These are phyloP conservation scores for Polychytrium aggregatum DNA, from an alignment of 192 early-diverging fungal species.

Conservation along the genomic window DNA sequence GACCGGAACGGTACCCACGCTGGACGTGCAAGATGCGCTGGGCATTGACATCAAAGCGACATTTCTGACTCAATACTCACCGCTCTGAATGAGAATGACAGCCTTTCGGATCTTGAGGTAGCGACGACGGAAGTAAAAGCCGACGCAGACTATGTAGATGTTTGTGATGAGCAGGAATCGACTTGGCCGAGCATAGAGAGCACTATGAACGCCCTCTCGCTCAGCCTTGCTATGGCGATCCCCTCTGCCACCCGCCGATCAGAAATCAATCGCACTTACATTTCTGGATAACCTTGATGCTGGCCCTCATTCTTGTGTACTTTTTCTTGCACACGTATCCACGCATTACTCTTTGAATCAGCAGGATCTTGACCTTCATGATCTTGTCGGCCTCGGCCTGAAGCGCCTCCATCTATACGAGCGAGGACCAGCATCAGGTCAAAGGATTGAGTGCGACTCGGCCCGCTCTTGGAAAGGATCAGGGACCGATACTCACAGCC, in stretches of 20 bases:
- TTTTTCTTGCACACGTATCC: conserved; percentile 27
- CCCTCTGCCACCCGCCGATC: no score
- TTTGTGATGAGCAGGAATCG: no score
- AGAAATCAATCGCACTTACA: conserved; percentile 12
- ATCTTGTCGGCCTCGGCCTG: conserved; percentile 19
- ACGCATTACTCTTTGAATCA: conserved; percentile 27
- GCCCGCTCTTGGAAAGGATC: not conserved
- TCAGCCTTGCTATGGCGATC: conserved; percentile 4
- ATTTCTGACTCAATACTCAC: no score
- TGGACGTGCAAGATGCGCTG: no score
- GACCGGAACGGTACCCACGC: no score
- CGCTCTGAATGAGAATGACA: conserved; percentile 39
- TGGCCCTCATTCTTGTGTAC: conserved; percentile 20
- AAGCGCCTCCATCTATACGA: conserved; percentile 11
- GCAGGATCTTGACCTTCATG: conserved; percentile 24
- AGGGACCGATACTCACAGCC: conserved; percentile 12
- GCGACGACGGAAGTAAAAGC: conserved; percentile 22
- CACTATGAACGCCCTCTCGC: not conserved
- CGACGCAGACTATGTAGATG: no score
- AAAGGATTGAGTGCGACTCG: not conserved
- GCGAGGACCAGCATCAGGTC: not conserved
- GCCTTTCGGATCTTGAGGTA: conserved; percentile 23
- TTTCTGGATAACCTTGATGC: conserved; percentile 24
- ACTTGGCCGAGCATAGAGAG: not conserved
- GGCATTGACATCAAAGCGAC: no score